Evolutionary conservation across 139 green algal species (phyloP).

Genomic region (Yamagishiella unicocca): DNA sequence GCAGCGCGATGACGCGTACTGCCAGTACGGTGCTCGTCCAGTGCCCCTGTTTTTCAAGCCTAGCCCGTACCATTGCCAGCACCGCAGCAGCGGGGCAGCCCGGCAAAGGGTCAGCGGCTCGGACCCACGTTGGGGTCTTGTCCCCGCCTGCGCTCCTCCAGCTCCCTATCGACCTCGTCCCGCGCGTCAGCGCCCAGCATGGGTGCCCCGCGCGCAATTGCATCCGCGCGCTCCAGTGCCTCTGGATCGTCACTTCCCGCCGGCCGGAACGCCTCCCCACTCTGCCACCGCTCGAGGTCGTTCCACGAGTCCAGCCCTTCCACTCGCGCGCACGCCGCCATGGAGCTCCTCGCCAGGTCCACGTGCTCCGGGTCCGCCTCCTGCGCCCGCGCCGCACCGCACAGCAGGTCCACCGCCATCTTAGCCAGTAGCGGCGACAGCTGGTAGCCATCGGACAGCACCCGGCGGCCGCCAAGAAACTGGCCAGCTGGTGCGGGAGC

Average conservation of each 20-base stretch:
- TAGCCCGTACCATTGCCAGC: too few species aligned
- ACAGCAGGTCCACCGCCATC: constrained; percentile 39
- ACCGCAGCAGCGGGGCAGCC: too few species aligned
- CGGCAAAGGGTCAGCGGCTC: too few species aligned
- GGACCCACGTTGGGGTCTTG: not conserved
- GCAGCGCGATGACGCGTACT: too few species aligned
- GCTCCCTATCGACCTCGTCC: not conserved
- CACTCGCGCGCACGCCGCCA: not conserved
- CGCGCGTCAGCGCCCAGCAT: not conserved
- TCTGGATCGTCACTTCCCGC: not conserved
- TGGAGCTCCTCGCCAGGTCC: not conserved
- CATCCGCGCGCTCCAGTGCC: constrained; percentile 19
- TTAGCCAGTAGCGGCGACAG: constrained; percentile 44
- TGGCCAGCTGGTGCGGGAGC: not conserved
- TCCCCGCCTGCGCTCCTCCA: not conserved
- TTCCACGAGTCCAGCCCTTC: constrained; percentile 1
- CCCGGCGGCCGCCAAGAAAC: not conserved
- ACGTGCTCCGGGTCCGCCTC: constrained; percentile 6
- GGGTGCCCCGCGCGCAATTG: not conserved
- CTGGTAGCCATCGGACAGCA: constrained; percentile 23
- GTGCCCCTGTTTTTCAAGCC: too few species aligned
- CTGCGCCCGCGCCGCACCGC: not conserved
- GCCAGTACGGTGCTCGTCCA: too few species aligned
- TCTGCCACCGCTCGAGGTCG: not conserved
- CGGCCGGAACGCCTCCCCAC: not conserved